Evolutionary conservation across 2,329 filamentous ascomycete species (phyloP).

Genomic region (Penicillium oxalicum): DNA sequence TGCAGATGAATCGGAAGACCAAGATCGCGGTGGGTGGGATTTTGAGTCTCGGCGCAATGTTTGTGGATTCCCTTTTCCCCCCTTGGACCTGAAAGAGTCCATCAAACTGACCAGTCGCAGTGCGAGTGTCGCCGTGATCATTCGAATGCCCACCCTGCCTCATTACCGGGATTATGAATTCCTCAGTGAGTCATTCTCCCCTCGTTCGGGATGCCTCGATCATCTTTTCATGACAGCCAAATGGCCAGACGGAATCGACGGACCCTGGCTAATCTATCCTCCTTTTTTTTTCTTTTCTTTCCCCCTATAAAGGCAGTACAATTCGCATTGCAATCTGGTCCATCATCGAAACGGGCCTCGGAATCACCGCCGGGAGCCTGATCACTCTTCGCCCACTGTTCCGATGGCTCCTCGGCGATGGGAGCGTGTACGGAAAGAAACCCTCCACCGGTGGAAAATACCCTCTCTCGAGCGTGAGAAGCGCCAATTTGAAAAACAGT

Average conservation of each 20-base stretch:
- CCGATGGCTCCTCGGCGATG: conserved; percentile 15
- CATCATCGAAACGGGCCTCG: conserved; percentile 24
- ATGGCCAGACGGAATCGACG: background rate
- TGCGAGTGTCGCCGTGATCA: conserved; percentile 33
- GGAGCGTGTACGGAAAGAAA: background rate
- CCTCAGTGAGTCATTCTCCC: conserved; percentile 17
- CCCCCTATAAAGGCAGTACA: conserved; percentile 28
- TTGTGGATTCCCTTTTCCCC: conserved; percentile 1
- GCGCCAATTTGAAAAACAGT: background rate
- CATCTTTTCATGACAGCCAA: background rate
- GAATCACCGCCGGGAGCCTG: conserved; percentile 41
- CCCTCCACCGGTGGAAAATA: background rate
- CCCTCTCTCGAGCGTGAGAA: conserved; percentile 3
- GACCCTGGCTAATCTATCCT: background rate
- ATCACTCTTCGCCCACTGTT: conserved; percentile 44
- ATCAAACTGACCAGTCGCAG: background rate
- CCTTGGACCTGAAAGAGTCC: too few species aligned
- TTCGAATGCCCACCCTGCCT: conserved; percentile 41
- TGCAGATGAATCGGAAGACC: conserved; percentile 45
- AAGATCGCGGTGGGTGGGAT: conserved; percentile 48
- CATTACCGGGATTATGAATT: conserved; percentile 32
- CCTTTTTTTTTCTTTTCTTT: too few species aligned
- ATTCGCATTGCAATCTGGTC: conserved; percentile 38
- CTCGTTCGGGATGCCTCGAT: background rate
- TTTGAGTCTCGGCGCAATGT: conserved; percentile 48